Evolutionary conservation across 2,329 filamentous ascomycete species (phyloP), one percentile per base, ranked within the genome.

Genomic region (Cladosporium sp.): DNA sequence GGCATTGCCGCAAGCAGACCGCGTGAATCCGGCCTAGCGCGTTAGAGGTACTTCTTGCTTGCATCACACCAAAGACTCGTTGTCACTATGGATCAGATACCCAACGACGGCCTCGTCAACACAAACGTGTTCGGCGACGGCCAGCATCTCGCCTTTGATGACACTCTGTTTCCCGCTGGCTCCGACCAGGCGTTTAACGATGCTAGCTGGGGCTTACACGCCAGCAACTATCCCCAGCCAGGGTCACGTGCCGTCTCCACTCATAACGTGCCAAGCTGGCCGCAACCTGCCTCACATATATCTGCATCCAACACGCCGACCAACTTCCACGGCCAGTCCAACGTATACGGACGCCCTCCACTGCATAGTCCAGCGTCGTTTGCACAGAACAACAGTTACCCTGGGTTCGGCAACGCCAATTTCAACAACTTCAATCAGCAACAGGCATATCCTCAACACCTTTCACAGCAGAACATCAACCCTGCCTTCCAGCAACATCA

Each of bases 131-230:
- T 68, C 60, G 65, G 61, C 51, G 64, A 71, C 65, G 67, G 60
- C 60, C 63, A 67, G 34, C 61, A 58, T 57, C 63, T 66, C 50
- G 51, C 67, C 59, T 71, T 66, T 70, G 68, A 71, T 62, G 65
- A 62, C 58, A 65, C 62, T 60, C 55, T 66, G 39, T 70, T 69
- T 61, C 63, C 64, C 55, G 64, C 64, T 64, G 60, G 60, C 36
- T 47, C 43, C 17, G 52, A 63, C 62, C 65, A 69, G 57, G 60
- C 65, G 51, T 51, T 49, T 50, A 64, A 64, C 62, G 65, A 71
- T 63, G 64, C 67, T 65, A 64, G 64, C 64, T 72, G 70, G 70
- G 65, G 60, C 63, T 39, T 71, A 67, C 66, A 70, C 64, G 63
- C 65, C 65, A 66, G 65, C 60, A 61, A 63, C 58, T 65, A 57